Base-by-base conservation (phyloP, 73 alveolate species). In the Blepharisma japonicum region DNA sequence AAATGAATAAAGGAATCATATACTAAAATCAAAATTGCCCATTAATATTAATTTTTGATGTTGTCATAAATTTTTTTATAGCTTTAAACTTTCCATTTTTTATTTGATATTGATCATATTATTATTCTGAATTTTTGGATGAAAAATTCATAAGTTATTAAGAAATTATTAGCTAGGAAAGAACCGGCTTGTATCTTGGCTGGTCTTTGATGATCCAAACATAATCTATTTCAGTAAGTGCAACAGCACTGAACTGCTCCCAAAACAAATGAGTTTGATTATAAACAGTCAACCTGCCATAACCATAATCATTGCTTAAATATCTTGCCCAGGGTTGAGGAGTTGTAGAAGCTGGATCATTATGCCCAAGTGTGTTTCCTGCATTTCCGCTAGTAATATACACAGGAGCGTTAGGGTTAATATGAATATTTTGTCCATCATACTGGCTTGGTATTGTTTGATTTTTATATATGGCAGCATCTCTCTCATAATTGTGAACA, bases 341-440 rank as follows among this genome's bases (percentile, higher is more conserved):
- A 14, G 74, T 61, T 14, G 74, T n/a, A 61, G 47, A 14, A 14
- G 74, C 23, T 14, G 74, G 74, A 61, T 61, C 74, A 61, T 61
- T 61, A 61, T 61, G 74, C 46, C 74, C 74, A 61, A 14, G 50
- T 9, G n/a, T 61, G 23, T 61, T 61, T 25, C 74, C 74, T 8
- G 74, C 74, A 61, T 61, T 61, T 25, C 74, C 74, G 5, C 23
- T 61, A 61, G 74, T 61, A 61, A 61, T 61, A 5, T 61, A 61
- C 2, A 61, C 23, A 14, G 74, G 74, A 61, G 74, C 74, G 2
- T 61, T 61, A 61, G 74, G 74, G 18, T 39, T 39, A 1, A 61
- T 25, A 5, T 61, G 74, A 4, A 61, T 14, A 61, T 61, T n/a
- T 11, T 8, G 74, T n/a, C 74, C 74, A 61, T 61, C 74, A 14